Base-by-base conservation (phyloP, 1,139 yeast species). In the Geotrichum australiense region DNA sequence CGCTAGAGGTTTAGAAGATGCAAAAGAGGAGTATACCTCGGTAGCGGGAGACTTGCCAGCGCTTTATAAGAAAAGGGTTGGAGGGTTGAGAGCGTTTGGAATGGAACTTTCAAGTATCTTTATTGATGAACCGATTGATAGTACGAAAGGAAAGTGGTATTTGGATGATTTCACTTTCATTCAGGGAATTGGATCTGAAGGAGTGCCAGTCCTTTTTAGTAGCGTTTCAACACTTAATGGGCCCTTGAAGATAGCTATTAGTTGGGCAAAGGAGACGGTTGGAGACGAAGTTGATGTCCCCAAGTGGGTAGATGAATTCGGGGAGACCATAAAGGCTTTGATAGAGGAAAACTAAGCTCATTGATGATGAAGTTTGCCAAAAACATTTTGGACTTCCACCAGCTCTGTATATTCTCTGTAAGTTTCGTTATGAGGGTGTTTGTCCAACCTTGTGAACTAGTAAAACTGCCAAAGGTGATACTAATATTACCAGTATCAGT, bases 111-210 rank as follows among this genome's bases (percentile, higher is more conserved):
- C 43, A 12, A 28, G 35, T 5, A 6, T 41, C 4, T 18, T 35
- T 2, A 26, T 41, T 16, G 19, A 30, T 7, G 27, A 36, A 10
- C 24, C 15, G n/a, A 28, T 33, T 6, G 16, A 16, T 3, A 11
- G 4, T 10, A 4, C 19, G 15, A 2, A 6, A 3, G 19, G 22
- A 5, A 22, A 3, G 5, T 41, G 40, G 39, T 11, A 10, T 23
- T 25, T 35, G 22, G 18, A 20, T 12, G 37, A 35, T 25, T 36
- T 30, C 26, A 22, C 6, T 14, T 41, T 41, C 21, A 8, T 36
- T 7, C 43, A 41, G 21, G 43, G 43, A n/a, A 33, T 30, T 10
- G 20, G 28, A 24, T 30, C 43, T 30, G 40, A 41, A 14, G 43
- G 43, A 4, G 26, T 40, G 4, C 40, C 43, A 11, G 24, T 41